Percentiles rank a stretch among this genome's conserved stretches.
Evolutionary conservation across 2,329 filamentous ascomycete species (phyloP).

Genomic region (Hyphodiscus sp.): DNA sequence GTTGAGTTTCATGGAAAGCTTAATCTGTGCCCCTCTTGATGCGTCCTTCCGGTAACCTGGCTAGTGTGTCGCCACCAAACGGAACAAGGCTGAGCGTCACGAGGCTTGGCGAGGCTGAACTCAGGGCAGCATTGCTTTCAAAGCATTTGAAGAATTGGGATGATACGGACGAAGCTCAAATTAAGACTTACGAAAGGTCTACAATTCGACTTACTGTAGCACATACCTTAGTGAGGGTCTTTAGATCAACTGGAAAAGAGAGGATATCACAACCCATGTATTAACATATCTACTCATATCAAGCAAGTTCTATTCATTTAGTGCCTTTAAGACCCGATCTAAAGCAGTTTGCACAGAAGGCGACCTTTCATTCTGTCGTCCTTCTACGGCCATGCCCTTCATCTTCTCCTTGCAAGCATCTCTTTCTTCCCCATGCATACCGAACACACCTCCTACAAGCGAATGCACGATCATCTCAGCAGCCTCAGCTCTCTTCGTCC

Average conservation of each 20-base stretch:
- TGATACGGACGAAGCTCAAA: too few relatives aligned
- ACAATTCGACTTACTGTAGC: too few relatives aligned
- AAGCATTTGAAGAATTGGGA: too few relatives aligned
- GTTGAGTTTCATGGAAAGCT: background rate
- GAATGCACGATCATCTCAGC: constrained; percentile 25
- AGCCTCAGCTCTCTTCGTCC: constrained; percentile 29
- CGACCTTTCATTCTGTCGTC: constrained; percentile 24
- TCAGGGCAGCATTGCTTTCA: too few relatives aligned
- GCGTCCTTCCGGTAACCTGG: background rate
- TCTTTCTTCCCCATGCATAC: constrained; percentile 19
- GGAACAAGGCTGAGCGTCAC: too few relatives aligned
- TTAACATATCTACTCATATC: background rate
- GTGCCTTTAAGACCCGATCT: constrained; percentile 19
- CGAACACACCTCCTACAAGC: constrained; percentile 24
- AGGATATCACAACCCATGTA: background rate
- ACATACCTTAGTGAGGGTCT: too few relatives aligned
- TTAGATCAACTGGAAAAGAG: too few relatives aligned
- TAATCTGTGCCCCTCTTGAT: background rate
- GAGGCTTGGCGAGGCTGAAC: too few relatives aligned
- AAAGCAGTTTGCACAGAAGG: constrained; percentile 21
- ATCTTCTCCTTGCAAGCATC: constrained; percentile 18
- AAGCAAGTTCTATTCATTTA: constrained; percentile 12
- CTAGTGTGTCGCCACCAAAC: background rate
- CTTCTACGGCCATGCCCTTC: constrained; percentile 16
- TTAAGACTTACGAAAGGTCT: too few relatives aligned